phyloP scores from a whole-genome alignment of 441 rosid species.

The Isatis lusitanica region DNA sequence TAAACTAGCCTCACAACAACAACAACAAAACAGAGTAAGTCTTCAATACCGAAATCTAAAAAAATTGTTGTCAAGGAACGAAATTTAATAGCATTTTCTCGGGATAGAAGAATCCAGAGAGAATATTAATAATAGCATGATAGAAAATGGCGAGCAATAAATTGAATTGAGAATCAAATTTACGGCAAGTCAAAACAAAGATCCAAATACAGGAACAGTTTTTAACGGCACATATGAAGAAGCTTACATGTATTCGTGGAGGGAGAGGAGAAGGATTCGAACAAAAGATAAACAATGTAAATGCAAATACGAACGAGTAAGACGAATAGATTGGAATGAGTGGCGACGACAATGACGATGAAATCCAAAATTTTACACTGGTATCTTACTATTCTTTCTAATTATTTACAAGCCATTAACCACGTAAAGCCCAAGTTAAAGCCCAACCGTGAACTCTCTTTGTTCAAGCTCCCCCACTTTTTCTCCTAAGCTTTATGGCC shows the following conservation, averaged over 20 bases:
- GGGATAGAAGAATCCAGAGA: background rate
- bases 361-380: constrained; percentile 11
- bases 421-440: too few relatives aligned
- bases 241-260: constrained; percentile 34
- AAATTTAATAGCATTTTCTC: background rate
- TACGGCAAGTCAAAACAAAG: background rate
- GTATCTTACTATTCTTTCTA: too few relatives aligned
- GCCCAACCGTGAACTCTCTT: too few relatives aligned
- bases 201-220: background rate
- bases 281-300: too few relatives aligned
- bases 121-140: background rate
- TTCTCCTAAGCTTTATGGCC: too few relatives aligned
- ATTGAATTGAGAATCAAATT: background rate
- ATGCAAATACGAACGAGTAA: constrained; percentile 26
- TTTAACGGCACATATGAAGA: background rate
- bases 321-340: background rate
- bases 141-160: background rate
- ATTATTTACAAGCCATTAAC: too few relatives aligned
- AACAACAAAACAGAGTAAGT: background rate
- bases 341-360: background rate
- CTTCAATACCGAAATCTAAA: background rate
- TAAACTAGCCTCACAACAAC: background rate
- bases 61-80: background rate
- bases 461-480: too few relatives aligned
- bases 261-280: background rate